Percentiles rank a stretch among this genome's conserved stretches.
Evolutionary conservation across 2,329 filamentous ascomycete species (phyloP).

Genomic region (Microsporum canis): DNA sequence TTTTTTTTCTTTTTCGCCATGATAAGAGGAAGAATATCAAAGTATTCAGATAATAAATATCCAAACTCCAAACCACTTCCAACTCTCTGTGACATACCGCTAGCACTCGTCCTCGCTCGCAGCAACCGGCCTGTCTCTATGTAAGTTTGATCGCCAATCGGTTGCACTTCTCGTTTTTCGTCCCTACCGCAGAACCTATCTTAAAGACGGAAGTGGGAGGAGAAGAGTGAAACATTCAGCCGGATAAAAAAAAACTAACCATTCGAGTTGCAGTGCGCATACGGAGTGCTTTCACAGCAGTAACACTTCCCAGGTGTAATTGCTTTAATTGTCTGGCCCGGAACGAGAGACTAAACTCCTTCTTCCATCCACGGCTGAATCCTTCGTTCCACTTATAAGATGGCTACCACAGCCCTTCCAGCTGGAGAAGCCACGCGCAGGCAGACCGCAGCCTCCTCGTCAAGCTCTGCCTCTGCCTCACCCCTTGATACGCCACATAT

Average conservation of each 20-base stretch:
- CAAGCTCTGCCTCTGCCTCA: slow-evolving; percentile 45
- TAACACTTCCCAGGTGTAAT: neutral
- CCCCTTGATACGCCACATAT: slow-evolving; percentile 49
- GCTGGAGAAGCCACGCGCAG: slow-evolving; percentile 41
- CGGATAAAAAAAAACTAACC: neutral
- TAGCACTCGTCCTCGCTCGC: neutral
- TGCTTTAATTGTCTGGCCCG: neutral
- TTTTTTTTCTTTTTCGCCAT: neutral
- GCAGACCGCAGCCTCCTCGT: slow-evolving; percentile 41
- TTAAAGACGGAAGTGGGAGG: neutral
- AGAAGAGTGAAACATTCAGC: neutral
- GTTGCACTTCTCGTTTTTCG: neutral
- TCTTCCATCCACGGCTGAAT: neutral
- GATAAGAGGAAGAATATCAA: neutral
- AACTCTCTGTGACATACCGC: neutral
- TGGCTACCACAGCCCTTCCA: slow-evolving; percentile 43
- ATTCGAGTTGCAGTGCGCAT: neutral
- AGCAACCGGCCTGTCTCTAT: neutral
- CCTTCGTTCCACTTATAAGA: slow-evolving; percentile 14
- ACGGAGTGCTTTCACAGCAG: neutral
- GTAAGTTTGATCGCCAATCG: neutral
- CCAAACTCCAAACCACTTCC: neutral
- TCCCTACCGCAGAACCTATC: neutral
- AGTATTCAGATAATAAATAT: neutral
- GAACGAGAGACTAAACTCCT: neutral